A percentile compares a stretch with the other conserved stretches of the same genome.
Conservation (phyloP, 129 eudicot genomes). For the Flaveria trinervia region DNA sequence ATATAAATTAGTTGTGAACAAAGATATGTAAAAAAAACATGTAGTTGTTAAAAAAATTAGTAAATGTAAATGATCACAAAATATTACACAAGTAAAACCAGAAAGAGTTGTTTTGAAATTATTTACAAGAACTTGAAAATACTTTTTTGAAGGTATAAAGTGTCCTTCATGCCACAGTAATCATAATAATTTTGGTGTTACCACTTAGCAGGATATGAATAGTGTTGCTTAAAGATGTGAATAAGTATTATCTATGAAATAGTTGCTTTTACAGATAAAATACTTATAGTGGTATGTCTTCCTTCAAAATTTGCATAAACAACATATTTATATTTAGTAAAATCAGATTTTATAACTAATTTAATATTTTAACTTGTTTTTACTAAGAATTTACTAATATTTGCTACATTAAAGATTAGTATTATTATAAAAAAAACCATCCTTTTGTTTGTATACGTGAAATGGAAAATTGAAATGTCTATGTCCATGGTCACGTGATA, state of each 20-base stretch:
- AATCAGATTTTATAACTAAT: neutral
- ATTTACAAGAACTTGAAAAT: neutral
- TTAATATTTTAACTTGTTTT: neutral
- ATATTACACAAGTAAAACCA: neutral
- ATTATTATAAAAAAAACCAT: neutral
- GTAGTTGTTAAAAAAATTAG: too few species aligned
- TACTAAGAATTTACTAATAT: neutral
- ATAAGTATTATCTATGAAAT: neutral
- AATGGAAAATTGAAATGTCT: conserved; percentile 19
- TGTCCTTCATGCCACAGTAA: neutral
- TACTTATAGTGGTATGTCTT: neutral
- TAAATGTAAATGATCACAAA: neutral
- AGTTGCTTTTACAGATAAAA: too few species aligned
- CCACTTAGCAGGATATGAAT: neutral
- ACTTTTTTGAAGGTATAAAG: neutral
- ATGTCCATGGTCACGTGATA: conserved; percentile 35
- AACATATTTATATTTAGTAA: neutral
- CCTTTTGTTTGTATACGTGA: neutral
- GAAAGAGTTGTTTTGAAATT: neutral
- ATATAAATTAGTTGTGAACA: too few species aligned
- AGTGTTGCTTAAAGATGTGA: neutral
- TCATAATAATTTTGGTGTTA: neutral
- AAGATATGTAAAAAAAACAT: too few species aligned
- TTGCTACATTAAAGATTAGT: neutral
- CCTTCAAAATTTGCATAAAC: neutral